Evolutionary conservation across 2,329 filamentous ascomycete genomes (phyloP), one percentile per base, ranked within the genome.

Genomic region (Cladobotryum protrusum): DNA sequence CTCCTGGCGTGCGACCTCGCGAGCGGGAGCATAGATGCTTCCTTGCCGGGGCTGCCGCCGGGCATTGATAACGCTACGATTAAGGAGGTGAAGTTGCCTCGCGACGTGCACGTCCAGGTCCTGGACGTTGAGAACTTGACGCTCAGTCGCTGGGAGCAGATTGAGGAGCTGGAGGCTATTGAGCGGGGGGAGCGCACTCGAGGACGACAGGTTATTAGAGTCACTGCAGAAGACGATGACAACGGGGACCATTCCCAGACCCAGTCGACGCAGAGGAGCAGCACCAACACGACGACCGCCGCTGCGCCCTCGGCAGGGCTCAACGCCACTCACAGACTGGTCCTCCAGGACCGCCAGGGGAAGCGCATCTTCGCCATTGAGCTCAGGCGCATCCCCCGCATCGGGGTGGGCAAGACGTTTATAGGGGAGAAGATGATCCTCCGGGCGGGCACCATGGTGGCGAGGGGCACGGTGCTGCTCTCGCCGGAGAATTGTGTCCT

Each of bases 341-440:
- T 93, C 0, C 62, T 99, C 50, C 89, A 97, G 65, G 93, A 99
- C 69, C 80, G 80, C 42, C 77, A 70, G 8, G 90, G 89, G 0
- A 78, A 74, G 12, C 83, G 79, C 56, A 73, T 86, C 0, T 88
- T 83, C 59, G 91, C 76, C 0, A 70, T 96, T 44, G 90, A 97
- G 68, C 64, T 95, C 45, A 73, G 71, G 54, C 73, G 76, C 9
- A 76, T 95, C 14, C 75, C 82, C 8, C 82, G 78, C 3, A 68
- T 96, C 7, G 81, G 77, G 0, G 67, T 90, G 6, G 77, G 75
- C 5, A 83, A 84, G 67, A 76, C 75, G 9, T 67, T 75, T 43
- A 91, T 97, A 53, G 93, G 93, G 2, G 78, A 84, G 57, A 99
- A 99, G 71, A 61, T 96, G 19, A 59, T 96, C 37, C 67, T 99